Evolutionary conservation across 805 yeast genomes (phyloP), one percentile per base, ranked within the genome.

Genomic region (Jamesozyma spencerorum): DNA sequence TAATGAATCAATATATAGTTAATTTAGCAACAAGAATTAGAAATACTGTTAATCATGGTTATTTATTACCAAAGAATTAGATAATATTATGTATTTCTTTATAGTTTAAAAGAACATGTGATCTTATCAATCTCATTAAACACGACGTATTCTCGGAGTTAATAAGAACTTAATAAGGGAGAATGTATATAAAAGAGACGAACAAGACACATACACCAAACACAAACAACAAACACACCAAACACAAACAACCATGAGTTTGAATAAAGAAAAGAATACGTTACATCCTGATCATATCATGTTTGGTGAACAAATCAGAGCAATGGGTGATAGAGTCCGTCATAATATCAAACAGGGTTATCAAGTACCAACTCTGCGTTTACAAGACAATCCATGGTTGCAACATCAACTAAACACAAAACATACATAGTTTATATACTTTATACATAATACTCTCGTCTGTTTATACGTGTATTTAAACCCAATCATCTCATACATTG

Each of bases 251-350:
- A 24, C 11, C 27, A 24, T 24, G 7, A 24, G n/a, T n/a, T n/a
- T 24, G 27, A 7, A 7, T 8, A 11, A 24, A 24, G 27, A 24
- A 7, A 24, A 24, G 27, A 24, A 24, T 8, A 24, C 27, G n/a
- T n/a, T n/a, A n/a, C n/a, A n/a, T n/a, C n/a, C n/a, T n/a, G n/a
- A n/a, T n/a, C n/a, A n/a, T n/a, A n/a, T n/a, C n/a, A n/a, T n/a
- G n/a, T n/a, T n/a, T n/a, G n/a, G n/a, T n/a, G n/a, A n/a, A n/a
- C n/a, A n/a, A n/a, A n/a, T n/a, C n/a, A n/a, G n/a, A n/a, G n/a
- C n/a, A n/a, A 7, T 79, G 12, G 85, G 85, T 0, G 78, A 77
- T 83, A 68, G 85, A 48, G 72, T 81, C 46, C 70, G 86, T 49
- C 76, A 78, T 49, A 68, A 81, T 1, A 75, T 81, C 2, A 65